Percentiles rank a stretch among this genome's conserved stretches.
Conservation (phyloP, 2,329 filamentous ascomycete genomes). For the Cytospora mali region DNA sequence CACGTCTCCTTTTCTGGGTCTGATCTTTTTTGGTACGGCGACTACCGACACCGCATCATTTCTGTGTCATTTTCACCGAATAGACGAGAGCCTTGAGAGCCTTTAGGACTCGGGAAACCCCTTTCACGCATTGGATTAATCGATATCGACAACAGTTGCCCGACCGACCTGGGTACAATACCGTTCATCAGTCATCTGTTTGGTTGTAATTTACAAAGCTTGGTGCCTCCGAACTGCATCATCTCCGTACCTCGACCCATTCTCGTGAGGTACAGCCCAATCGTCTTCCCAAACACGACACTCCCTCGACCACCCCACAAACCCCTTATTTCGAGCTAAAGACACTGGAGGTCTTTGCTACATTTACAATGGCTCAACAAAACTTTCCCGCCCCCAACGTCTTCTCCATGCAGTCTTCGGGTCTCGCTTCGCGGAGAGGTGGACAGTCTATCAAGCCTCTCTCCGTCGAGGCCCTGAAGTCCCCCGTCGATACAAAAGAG, state of each 20-base stretch:
- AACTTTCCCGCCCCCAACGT: constrained; percentile 71
- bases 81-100: constrained; percentile 5
- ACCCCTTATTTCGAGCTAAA: constrained; percentile 56
- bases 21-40: constrained; percentile 15
- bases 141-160: constrained; percentile 6
- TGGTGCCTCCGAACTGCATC: not conserved
- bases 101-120: not conserved
- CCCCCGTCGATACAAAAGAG: constrained; percentile 64
- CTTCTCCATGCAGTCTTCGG: constrained; percentile 74
- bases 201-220: constrained; percentile 15
- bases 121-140: constrained; percentile 24
- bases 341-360: constrained; percentile 87
- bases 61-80: constrained; percentile 16
- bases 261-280: not conserved
- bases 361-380: constrained; percentile 87
- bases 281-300: constrained; percentile 2
- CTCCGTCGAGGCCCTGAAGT: constrained; percentile 73
- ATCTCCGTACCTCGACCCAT: not conserved
- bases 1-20: constrained; percentile 14
- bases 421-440: constrained; percentile 82
- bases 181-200: constrained; percentile 17
- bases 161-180: constrained; percentile 13
- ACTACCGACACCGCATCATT: constrained; percentile 21
- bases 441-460: constrained; percentile 89
- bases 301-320: not conserved